phyloP scores from a whole-genome alignment of 345 rosid genomes.

The Chamaenerion angustifolium region DNA sequence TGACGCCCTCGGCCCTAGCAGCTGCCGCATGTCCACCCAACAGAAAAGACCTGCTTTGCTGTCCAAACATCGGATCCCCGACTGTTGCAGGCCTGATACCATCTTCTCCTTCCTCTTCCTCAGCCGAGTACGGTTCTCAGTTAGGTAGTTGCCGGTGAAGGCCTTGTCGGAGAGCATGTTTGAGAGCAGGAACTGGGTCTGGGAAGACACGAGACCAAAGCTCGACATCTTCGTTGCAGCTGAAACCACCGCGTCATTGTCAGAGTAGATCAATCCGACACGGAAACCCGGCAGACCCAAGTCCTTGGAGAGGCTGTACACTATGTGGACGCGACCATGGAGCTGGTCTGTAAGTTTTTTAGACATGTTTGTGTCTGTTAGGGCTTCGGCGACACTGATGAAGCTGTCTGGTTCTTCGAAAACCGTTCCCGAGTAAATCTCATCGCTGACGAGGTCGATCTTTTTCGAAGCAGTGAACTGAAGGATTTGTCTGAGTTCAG shows the following conservation, averaged over 20 bases:
- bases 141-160: constrained; percentile 39
- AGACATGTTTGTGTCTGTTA: constrained; percentile 17
- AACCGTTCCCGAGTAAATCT: constrained; percentile 66
- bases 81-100: constrained; percentile 36
- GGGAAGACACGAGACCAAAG: constrained; percentile 78
- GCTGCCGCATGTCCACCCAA: constrained; percentile 74
- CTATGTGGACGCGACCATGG: constrained; percentile 46
- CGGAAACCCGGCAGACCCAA: constrained; percentile 87
- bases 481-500: constrained; percentile 42
- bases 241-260: constrained; percentile 41
- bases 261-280: constrained; percentile 66
- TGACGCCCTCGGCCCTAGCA: constrained; percentile 28
- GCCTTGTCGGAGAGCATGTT: constrained; percentile 45
- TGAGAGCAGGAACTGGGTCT: constrained; percentile 57
- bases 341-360: constrained; percentile 6
- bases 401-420: constrained; percentile 34
- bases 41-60: constrained; percentile 77
- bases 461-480: constrained; percentile 28
- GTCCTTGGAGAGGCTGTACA: constrained; percentile 76
- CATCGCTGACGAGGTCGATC: constrained; percentile 66
- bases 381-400: constrained; percentile 40
- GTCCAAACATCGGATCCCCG: constrained; percentile 43
- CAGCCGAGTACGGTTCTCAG: constrained; percentile 46
- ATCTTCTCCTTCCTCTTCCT: constrained; percentile 34
- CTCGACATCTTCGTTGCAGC: constrained; percentile 88